A percentile compares a stretch with the other conserved stretches of the same genome.
Conservation (phyloP, 306 rosid species). For the Quillaja saponaria region DNA sequence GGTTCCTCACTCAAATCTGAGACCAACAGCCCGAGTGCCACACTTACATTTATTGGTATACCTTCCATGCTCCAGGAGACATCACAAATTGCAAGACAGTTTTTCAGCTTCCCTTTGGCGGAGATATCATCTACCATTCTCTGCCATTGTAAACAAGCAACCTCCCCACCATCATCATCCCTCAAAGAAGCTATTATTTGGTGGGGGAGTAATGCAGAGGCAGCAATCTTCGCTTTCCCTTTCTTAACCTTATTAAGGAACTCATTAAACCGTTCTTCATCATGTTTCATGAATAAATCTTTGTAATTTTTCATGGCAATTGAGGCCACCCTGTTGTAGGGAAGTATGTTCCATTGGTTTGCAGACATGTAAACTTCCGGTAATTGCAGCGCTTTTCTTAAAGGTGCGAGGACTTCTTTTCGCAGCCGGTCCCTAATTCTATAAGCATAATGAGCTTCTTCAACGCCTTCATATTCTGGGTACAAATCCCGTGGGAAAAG, state of each 20-base stretch:
- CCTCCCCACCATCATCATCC: conserved; percentile 33
- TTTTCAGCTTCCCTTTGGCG: conserved; percentile 49
- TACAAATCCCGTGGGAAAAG: neutral
- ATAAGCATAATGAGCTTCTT: conserved; percentile 4
- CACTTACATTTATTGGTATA: conserved; percentile 55
- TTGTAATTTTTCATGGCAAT: conserved; percentile 44
- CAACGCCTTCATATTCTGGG: neutral
- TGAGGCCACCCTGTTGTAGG: conserved; percentile 29
- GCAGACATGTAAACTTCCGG: conserved; percentile 22
- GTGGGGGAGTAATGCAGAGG: conserved; percentile 43
- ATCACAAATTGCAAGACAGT: conserved; percentile 58
- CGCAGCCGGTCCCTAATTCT: conserved; percentile 9
- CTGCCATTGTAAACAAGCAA: conserved; percentile 72
- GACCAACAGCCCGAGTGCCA: conserved; percentile 64
- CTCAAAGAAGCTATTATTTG: conserved; percentile 28
- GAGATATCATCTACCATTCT: conserved; percentile 59
- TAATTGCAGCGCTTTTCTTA: neutral
- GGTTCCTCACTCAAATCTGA: conserved; percentile 66
- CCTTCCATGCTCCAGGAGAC: conserved; percentile 59
- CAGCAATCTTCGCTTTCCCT: conserved; percentile 37
- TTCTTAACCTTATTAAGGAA: conserved; percentile 29
- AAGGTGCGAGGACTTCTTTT: conserved; percentile 7
- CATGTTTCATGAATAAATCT: conserved; percentile 25
- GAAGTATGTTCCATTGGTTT: conserved; percentile 9
- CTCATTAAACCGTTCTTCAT: conserved; percentile 33